Percentiles rank a stretch among this genome's conserved stretches.
Evolutionary conservation across 2,329 filamentous ascomycete genomes (phyloP).

Genomic region (Zelopaecilomyces penicillatus): DNA sequence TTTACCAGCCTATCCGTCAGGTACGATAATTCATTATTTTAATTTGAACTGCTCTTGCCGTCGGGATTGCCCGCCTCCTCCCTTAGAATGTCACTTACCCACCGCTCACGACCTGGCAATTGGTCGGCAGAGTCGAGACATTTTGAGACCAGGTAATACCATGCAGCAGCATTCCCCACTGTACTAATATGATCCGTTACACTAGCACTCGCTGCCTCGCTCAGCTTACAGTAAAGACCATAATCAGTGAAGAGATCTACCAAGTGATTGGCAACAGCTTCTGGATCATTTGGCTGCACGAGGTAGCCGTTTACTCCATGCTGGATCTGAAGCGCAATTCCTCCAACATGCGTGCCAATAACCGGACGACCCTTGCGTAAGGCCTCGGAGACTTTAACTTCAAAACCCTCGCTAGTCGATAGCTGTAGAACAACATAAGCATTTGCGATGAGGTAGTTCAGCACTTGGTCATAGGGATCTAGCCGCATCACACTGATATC

Average conservation of each 20-base stretch:
- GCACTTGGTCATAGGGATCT: slow-evolving; percentile 68
- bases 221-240: slow-evolving; percentile 59
- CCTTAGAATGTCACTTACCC: slow-evolving; percentile 33
- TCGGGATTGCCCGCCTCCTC: slow-evolving; percentile 44
- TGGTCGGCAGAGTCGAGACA: slow-evolving; percentile 29
- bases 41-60: no score
- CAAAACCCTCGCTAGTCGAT: slow-evolving; percentile 74
- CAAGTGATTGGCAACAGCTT: slow-evolving; percentile 60
- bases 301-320: slow-evolving; percentile 65
- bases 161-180: slow-evolving; percentile 66
- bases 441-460: slow-evolving; percentile 67
- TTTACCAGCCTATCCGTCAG: no score
- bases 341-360: slow-evolving; percentile 68
- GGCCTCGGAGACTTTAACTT: slow-evolving; percentile 79
- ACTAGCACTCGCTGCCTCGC: slow-evolving; percentile 50
- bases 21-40: no score
- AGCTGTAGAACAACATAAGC: slow-evolving; percentile 69
- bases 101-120: slow-evolving; percentile 26
- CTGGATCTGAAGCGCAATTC: slow-evolving; percentile 71
- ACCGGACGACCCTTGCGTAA: slow-evolving; percentile 72
- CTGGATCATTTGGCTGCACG: slow-evolving; percentile 61
- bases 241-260: slow-evolving; percentile 57
- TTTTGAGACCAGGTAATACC: slow-evolving; percentile 69
- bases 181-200: slow-evolving; percentile 78
- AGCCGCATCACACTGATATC: slow-evolving; percentile 70